These are phyloP conservation scores for Passalora sequoiae DNA, from an alignment of 2,329 filamentous ascomycete genomes.

Conservation along the genomic window DNA sequence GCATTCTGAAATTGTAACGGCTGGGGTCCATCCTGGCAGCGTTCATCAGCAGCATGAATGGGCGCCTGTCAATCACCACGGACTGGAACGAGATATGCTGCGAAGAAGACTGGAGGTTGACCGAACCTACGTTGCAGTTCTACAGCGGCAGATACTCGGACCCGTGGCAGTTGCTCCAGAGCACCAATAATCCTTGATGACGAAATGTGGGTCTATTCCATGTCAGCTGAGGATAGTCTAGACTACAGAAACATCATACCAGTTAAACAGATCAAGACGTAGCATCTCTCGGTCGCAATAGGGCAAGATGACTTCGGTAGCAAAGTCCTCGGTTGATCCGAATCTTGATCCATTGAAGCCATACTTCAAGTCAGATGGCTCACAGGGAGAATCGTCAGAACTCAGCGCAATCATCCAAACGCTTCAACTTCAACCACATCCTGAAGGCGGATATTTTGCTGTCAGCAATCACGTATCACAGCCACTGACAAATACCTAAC, in stretches of 20 bases:
- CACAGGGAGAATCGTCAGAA: constrained; percentile 10
- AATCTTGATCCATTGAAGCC: constrained; percentile 23
- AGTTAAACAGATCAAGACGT: too few relatives aligned
- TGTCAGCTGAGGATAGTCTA: background rate
- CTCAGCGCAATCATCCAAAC: constrained; percentile 39
- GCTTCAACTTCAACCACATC: constrained; percentile 51
- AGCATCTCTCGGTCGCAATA: background rate
- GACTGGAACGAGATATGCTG: too few relatives aligned
- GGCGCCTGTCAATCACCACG: too few relatives aligned
- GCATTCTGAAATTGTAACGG: too few relatives aligned
- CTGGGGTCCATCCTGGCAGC: too few relatives aligned
- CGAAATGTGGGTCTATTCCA: background rate
- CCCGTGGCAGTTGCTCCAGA: too few relatives aligned
- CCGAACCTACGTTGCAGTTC: too few relatives aligned
- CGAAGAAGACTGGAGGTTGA: too few relatives aligned
- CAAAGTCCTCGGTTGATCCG: constrained; percentile 21
- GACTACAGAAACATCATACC: background rate
- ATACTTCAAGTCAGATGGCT: constrained; percentile 17
- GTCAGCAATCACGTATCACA: constrained; percentile 1
- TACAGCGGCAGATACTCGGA: too few relatives aligned
- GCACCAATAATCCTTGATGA: background rate
- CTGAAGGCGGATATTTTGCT: constrained; percentile 61
- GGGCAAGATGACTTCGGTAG: background rate
- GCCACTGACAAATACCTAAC: background rate
- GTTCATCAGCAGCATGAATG: too few relatives aligned